Base-by-base conservation (phyloP, 371 early-diverging fungal genomes). In the Batkoa obscura region DNA sequence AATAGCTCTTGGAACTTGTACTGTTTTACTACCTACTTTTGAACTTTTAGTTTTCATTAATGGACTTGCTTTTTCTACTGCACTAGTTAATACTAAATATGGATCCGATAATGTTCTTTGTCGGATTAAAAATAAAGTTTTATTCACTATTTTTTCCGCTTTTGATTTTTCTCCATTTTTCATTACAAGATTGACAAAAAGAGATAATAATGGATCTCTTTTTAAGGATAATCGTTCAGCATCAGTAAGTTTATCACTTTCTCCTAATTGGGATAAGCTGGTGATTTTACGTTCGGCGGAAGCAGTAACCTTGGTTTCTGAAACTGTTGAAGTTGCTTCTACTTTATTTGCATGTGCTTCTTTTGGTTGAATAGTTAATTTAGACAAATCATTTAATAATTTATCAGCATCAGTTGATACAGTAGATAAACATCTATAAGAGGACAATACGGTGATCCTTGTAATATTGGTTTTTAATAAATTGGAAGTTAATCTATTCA, bases 121-220 rank as follows among this genome's bases (percentile, higher is more conserved):
- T 35, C 81, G 79, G 43, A 94, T 78, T 57, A 79, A 71, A 45
- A 72, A 58, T 59, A 90, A 66, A 15, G 90, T 83, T 57, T 80
- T 76, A 17, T 66, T 64, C 0, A 92, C 70, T 35, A 80, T 68
- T 3, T 79, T 65, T 58, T 86, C 79, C 13, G 91, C 89, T 17
- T 72, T 70, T 13, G 78, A 73, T 62, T 88, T 88, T 66, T 84
- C 81, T 47, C 90, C 90, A 53, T 87, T 79, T 48, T 81, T 71
- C 90, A 90, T 90, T 50, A 90, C 69, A 58, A 83, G 81, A 67
- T 89, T 90, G 51, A 86, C 84, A 5, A 87, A 59, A 52, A 88
- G 89, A 31, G 74, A 70, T 13, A 88, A 64, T 12, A 84, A 70
- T 13, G 82, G 78, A 62, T 88, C 79, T n/a, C 72, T 51, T n/a